Conservation (phyloP, 2,329 filamentous ascomycete species). For the Ophiosphaerella herpotricha region DNA sequence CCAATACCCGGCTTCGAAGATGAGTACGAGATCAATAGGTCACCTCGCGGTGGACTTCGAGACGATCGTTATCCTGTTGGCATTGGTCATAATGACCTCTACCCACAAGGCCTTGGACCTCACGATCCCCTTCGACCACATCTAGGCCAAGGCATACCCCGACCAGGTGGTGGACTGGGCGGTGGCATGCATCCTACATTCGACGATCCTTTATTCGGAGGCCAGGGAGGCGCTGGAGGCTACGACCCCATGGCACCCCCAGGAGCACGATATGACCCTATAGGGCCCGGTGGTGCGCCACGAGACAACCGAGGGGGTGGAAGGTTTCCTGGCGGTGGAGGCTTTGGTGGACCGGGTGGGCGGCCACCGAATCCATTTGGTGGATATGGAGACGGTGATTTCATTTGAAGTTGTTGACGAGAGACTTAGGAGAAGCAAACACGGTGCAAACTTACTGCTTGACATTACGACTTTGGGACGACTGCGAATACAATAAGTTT, state of each 20-base stretch:
- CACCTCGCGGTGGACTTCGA: slow-evolving; percentile 57
- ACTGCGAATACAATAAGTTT: background rate
- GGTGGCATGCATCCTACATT: slow-evolving; percentile 96
- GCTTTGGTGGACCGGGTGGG: slow-evolving; percentile 52
- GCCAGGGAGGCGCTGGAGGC: slow-evolving; percentile 54
- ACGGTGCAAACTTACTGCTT: background rate
- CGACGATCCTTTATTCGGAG: slow-evolving; percentile 83
- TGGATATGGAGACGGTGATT: slow-evolving; percentile 64
- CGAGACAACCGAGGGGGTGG: slow-evolving; percentile 39
- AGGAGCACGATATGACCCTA: slow-evolving; percentile 88
- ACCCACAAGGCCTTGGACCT: slow-evolving; percentile 84
- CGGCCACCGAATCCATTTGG: slow-evolving; percentile 63
- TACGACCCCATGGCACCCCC: slow-evolving; percentile 78
- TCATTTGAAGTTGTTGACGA: slow-evolving; percentile 47
- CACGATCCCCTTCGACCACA: slow-evolving; percentile 76
- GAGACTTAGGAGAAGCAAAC: background rate
- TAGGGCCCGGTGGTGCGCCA: slow-evolving; percentile 60
- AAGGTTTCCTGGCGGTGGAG: slow-evolving; percentile 48
- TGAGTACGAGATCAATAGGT: slow-evolving; percentile 80
- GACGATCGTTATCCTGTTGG: slow-evolving; percentile 64
- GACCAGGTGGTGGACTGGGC: slow-evolving; percentile 63
- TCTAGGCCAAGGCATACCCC: slow-evolving; percentile 64
- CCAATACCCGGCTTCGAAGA: slow-evolving; percentile 92
- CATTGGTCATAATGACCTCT: slow-evolving; percentile 84
- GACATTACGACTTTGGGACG: slow-evolving; percentile 1